Base-by-base conservation (phyloP, 345 rosid genomes). In the Cochlearia excelsa region DNA sequence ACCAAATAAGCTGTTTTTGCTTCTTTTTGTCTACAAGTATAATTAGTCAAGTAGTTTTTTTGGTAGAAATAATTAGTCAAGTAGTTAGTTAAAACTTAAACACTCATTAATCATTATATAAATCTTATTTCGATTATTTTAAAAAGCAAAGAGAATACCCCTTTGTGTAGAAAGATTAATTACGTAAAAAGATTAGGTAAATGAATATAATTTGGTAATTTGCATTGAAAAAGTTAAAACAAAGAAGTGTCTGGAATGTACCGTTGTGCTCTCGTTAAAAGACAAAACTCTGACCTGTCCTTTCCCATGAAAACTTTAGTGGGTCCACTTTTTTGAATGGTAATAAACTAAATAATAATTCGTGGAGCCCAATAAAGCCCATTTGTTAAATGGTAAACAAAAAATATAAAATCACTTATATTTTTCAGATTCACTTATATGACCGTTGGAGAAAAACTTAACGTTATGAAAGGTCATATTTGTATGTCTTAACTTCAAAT, bases 361-460 rank as follows among this genome's bases (percentile, higher is more conserved):
- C 33, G 39, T 30, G 4, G 35, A 43, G 39, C 26, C 71, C 65
- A 49, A 27, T 39, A 30, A 65, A 40, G 30, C 64, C 69, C 70
- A 46, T 6, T 41, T 28, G 65, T 56, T 57, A 27, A 67, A 52
- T 6, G 33, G 63, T 44, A 58, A 67, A 57, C 23, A 16, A 16
- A 16, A 16, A 16, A 16, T 16, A 16, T 16, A 16, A 16, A 16
- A 16, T 16, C 23, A 16, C 23, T 16, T 16, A 16, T 16, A 16
- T 16, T 16, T 16, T 16, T 16, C 35, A 33, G 4, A 10, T 4
- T 60, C 46, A 44, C 44, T 30, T 10, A 45, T 59, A 51, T 5
- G 66, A 68, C 72, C 66, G 55, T 68, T 59, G 72, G 72, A 37
- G 66, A 57, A 43, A 43, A 52, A 42, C 2, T 51, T 46, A 28